Evolutionary conservation across 1,284 basidiomycete genomes (phyloP).

Genomic region (Ganoderma lucidum): DNA sequence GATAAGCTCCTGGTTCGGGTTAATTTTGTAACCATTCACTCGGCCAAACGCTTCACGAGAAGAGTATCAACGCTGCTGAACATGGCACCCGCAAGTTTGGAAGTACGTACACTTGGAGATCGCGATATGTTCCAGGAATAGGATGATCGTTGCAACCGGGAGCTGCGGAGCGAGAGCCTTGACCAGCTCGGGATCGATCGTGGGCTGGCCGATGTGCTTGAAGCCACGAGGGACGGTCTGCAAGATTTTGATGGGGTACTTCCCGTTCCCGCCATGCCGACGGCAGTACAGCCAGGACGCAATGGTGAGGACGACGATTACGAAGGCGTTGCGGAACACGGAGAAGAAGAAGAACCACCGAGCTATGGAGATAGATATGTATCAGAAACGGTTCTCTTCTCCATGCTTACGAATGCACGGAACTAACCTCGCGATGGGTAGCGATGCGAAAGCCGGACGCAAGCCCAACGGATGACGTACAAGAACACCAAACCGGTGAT

Average conservation of each 20-base stretch:
- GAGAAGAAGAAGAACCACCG: constrained; percentile 85
- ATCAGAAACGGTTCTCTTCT: constrained; percentile 21
- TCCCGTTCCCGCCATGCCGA: constrained; percentile 57
- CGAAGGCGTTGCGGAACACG: constrained; percentile 85
- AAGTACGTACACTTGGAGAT: constrained; percentile 81
- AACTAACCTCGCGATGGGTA: constrained; percentile 71
- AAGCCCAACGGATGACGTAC: constrained; percentile 77
- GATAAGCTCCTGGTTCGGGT: constrained; percentile 96
- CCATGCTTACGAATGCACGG: neutral
- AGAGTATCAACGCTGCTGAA: neutral
- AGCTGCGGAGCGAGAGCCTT: constrained; percentile 77
- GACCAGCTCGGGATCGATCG: constrained; percentile 69
- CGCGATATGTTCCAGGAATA: constrained; percentile 95
- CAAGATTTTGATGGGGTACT: constrained; percentile 88
- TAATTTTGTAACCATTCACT: constrained; percentile 95
- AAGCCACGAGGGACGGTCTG: constrained; percentile 84
- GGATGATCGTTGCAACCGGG: constrained; percentile 92
- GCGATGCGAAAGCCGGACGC: constrained; percentile 64
- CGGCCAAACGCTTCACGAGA: constrained; percentile 81
- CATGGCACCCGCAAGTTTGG: neutral
- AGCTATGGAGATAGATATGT: constrained; percentile 45
- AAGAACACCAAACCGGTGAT: constrained; percentile 77
- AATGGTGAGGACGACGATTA: constrained; percentile 84
- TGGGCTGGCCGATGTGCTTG: constrained; percentile 77
- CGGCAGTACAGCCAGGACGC: constrained; percentile 85